A percentile compares a stretch with the other conserved stretches of the same genome.
phyloP scores from a whole-genome alignment of 768 basidiomycete species.

The Trametes punicea region DNA sequence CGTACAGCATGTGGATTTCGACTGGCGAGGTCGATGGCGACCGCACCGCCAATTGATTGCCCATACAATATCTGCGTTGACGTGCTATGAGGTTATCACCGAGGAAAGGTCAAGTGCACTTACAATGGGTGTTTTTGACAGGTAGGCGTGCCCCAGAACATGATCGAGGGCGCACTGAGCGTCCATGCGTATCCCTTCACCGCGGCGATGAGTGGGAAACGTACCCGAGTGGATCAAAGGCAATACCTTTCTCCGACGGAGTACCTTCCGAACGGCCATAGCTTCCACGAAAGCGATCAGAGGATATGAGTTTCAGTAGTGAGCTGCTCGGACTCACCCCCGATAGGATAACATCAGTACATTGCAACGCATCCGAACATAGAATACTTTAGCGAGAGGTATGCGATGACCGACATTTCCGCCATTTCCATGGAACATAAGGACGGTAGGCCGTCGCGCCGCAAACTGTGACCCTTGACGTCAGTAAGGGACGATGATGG shows the following conservation, averaged over 20 bases:
- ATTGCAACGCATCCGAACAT: constrained; percentile 81
- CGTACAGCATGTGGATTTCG: constrained; percentile 66
- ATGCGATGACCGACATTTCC: constrained; percentile 88
- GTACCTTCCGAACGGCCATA: constrained; percentile 88
- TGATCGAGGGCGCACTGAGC: constrained; percentile 83
- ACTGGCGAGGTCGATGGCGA: constrained; percentile 83
- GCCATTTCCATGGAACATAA: constrained; percentile 93
- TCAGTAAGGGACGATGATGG: background rate
- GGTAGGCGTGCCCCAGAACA: constrained; percentile 55
- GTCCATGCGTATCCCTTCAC: constrained; percentile 72
- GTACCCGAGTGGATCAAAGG: background rate
- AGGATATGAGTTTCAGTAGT: background rate
- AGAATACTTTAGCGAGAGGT: constrained; percentile 83
- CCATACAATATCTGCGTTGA: constrained; percentile 65
- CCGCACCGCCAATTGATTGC: constrained; percentile 90
- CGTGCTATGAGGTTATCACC: background rate
- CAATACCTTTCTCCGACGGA: constrained; percentile 76
- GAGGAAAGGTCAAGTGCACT: constrained; percentile 22
- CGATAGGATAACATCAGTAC: constrained; percentile 93
- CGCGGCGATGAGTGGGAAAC: background rate
- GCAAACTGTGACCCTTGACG: constrained; percentile 35
- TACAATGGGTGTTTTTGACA: constrained; percentile 69
- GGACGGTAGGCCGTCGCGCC: constrained; percentile 68
- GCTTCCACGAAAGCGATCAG: constrained; percentile 35
- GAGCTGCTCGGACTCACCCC: constrained; percentile 50